Base-by-base conservation (phyloP, 805 yeast species). In the Teunomyces barrocoloradensis region DNA sequence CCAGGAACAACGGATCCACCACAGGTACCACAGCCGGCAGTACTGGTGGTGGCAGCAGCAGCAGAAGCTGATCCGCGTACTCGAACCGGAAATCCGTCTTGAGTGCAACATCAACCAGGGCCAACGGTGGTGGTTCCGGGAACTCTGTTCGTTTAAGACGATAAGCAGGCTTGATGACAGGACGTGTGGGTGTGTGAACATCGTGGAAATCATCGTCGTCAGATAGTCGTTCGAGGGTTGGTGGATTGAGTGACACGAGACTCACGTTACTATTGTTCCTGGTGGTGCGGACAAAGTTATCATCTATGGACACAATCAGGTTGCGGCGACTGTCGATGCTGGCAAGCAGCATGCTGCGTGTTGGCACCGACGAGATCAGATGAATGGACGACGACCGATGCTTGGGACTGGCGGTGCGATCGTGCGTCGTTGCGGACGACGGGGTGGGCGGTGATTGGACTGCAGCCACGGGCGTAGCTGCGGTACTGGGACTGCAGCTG, bases 321-420 rank as follows among this genome's bases (percentile, higher is more conserved):
- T 72, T 72, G 35, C 75, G 58, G 3, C 75, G 74, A 53, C 68
- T 63, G 40, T 67, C 76, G 42, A 70, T 48, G 53, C 71, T 64
- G 15, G 64, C 66, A 10, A 70, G 62, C 11, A 73, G 66, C 63
- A 69, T 60, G 51, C 72, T 65, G 36, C 75, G 53, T 28, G 54
- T 58, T 42, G 60, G 55, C 9, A 54, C 52, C 4, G 52, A 45
- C 29, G 49, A 17, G 34, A 43, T 29, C 29, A 49, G 45, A 49
- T 66, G 69, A 41, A 65, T 55, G 27, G 72, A 66, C 4, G 68
- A 63, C 25, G 69, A 63, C 28, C 75, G 56, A 37, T 64, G 71
- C 42, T 63, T 55, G 43, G 48, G 54, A 23, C 40, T 37, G 11
- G 29, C 11, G 17, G 29, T 13, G 29, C 40, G 40, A 37, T 21